Evolutionary conservation across 192 early-diverging fungal genomes (phyloP).

Genomic region (Lunasporangiospora selenospora): DNA sequence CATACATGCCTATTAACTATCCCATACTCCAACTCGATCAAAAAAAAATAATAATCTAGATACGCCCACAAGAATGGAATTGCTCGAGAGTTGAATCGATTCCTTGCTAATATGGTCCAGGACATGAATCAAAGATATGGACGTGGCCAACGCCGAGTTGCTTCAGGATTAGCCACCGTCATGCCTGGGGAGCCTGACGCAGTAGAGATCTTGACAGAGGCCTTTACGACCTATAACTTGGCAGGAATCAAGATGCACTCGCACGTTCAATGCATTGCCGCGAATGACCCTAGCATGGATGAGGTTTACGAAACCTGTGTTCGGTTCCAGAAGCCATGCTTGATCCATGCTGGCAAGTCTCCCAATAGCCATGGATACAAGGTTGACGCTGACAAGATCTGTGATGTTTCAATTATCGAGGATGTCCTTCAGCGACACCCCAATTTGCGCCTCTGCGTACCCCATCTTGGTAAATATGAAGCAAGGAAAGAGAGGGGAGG

Average conservation of each 20-base stretch:
- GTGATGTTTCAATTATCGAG: conserved; percentile 37
- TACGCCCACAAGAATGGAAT: conserved; percentile 56
- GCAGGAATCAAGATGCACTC: conserved; percentile 52
- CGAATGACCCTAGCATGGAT: conserved; percentile 49
- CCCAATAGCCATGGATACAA: conserved; percentile 47
- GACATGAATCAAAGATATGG: conserved; percentile 43
- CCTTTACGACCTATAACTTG: conserved; percentile 28
- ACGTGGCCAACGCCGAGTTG: conserved; percentile 15
- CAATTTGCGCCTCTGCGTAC: conserved; percentile 33
- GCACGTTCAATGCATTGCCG: conserved; percentile 44
- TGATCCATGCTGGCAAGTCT: conserved; percentile 46
- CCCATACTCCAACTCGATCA: background rate
- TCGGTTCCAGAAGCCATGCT: conserved; percentile 28
- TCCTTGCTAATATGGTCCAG: conserved; percentile 26
- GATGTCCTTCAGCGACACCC: conserved; percentile 45
- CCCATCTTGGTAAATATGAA: conserved; percentile 48
- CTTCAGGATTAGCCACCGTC: conserved; percentile 48
- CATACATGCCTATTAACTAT: too few species aligned
- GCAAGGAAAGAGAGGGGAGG: too few species aligned
- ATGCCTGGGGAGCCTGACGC: conserved; percentile 49
- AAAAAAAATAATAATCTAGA: conserved; percentile 6
- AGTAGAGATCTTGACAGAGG: conserved; percentile 37
- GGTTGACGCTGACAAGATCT: conserved; percentile 46
- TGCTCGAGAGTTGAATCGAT: conserved; percentile 47
- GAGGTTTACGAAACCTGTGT: conserved; percentile 43